phyloP scores from a whole-genome alignment of 1,284 basidiomycete genomes.

The Caloboletus inedulis region DNA sequence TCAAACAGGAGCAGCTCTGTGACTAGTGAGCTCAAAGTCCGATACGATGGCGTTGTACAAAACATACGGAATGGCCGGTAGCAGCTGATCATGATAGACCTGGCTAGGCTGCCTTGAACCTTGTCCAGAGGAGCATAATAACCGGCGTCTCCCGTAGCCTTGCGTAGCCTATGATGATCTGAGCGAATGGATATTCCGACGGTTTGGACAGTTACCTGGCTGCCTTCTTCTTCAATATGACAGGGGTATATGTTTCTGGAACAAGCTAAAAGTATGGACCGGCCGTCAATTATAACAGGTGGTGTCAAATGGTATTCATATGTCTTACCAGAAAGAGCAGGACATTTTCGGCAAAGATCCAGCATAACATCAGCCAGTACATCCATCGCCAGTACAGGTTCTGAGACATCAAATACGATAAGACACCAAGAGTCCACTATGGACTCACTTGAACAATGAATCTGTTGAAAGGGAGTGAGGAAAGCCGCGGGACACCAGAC shows the following conservation, averaged over 20 bases:
- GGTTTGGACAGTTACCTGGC: constrained; percentile 12
- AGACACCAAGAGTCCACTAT: background rate
- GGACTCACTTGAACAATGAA: constrained; percentile 45
- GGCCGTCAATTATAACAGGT: background rate
- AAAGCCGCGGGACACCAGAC: background rate
- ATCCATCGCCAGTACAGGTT: constrained; percentile 77
- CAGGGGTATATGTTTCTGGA: constrained; percentile 74
- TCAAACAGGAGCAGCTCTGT: constrained; percentile 68
- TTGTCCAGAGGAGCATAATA: constrained; percentile 38
- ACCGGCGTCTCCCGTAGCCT: constrained; percentile 40
- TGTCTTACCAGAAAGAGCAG: constrained; percentile 48
- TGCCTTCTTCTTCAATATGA: constrained; percentile 60
- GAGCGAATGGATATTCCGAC: background rate
- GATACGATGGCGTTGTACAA: background rate
- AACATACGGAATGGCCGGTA: constrained; percentile 71
- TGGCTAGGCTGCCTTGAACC: constrained; percentile 37
- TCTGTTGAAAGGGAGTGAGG: constrained; percentile 17
- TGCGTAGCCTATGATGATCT: constrained; percentile 33
- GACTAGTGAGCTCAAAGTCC: background rate
- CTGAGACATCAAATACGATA: constrained; percentile 28
- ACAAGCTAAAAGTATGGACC: constrained; percentile 41
- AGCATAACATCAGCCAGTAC: constrained; percentile 65
- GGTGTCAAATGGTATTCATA: background rate
- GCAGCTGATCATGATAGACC: constrained; percentile 51
- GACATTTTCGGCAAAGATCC: constrained; percentile 49